These are phyloP conservation scores for Aciculosporium take DNA, from an alignment of 2,329 filamentous ascomycete species.

Conservation along the genomic window DNA sequence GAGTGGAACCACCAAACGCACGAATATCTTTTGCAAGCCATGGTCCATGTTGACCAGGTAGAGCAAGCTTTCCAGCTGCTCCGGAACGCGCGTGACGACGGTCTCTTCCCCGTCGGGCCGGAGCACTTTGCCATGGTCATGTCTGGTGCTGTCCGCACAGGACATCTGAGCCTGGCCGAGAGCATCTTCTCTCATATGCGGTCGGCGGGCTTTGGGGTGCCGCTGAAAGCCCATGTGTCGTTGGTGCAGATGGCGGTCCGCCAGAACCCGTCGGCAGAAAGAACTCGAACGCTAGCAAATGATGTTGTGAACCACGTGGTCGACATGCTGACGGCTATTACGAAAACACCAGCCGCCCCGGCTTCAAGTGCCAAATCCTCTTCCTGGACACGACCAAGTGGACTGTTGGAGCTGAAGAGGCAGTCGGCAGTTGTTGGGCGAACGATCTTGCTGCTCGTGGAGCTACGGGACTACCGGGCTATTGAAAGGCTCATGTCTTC, in stretches of 20 bases:
- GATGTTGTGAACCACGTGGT: slow-evolving; percentile 18
- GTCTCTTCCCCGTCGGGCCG: slow-evolving; percentile 29
- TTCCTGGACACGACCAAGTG: slow-evolving; percentile 7
- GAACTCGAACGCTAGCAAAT: slow-evolving; percentile 14
- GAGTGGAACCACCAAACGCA: slow-evolving; percentile 37
- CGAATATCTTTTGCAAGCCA: slow-evolving; percentile 31
- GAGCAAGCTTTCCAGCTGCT: slow-evolving; percentile 36
- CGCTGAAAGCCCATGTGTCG: slow-evolving; percentile 28
- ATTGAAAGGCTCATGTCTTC: slow-evolving; percentile 41
- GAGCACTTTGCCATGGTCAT: slow-evolving; percentile 41
- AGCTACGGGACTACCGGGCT: slow-evolving; percentile 33
- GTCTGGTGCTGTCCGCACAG: slow-evolving; percentile 32
- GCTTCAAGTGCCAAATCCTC: neutral
- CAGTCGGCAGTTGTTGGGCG: slow-evolving; percentile 18
- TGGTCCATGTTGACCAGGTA: slow-evolving; percentile 34
- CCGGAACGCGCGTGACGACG: slow-evolving; percentile 26
- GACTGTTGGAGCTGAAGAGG: slow-evolving; percentile 12
- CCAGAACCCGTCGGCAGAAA: slow-evolving; percentile 11
- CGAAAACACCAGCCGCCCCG: neutral
- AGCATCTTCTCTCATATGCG: slow-evolving; percentile 29
- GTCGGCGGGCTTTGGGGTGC: slow-evolving; percentile 25
- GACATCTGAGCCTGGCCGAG: slow-evolving; percentile 28
- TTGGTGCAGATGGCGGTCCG: slow-evolving; percentile 25
- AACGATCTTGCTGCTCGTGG: slow-evolving; percentile 20
- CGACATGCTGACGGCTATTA: slow-evolving; percentile 5